These are phyloP conservation scores for Talaromyces sp. DNA, from an alignment of 2,329 filamentous ascomycete genomes.

Conservation along the genomic window DNA sequence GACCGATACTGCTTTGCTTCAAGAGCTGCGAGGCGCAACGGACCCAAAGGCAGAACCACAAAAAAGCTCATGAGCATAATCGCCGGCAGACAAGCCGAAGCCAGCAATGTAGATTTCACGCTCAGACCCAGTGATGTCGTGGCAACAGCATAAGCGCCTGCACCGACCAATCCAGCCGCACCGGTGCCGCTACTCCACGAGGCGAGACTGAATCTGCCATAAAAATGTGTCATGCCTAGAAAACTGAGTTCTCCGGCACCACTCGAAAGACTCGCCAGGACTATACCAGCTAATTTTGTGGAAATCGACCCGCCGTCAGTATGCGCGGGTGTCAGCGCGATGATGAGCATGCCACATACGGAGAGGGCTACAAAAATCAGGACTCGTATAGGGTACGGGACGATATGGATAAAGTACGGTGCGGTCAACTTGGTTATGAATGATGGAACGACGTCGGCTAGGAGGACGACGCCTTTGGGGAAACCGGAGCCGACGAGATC, in stretches of 20 bases:
- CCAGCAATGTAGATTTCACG: constrained; percentile 69
- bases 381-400: constrained; percentile 76
- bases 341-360: constrained; percentile 79
- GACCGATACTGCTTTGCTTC: constrained; percentile 53
- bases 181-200: constrained; percentile 92
- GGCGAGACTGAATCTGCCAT: constrained; percentile 79
- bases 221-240: constrained; percentile 86
- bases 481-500: constrained; percentile 84
- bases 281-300: constrained; percentile 75
- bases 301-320: constrained; percentile 59
- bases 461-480: constrained; percentile 87
- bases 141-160: constrained; percentile 79
- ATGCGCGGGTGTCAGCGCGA: constrained; percentile 69
- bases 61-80: constrained; percentile 87
- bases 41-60: constrained; percentile 65
- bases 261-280: constrained; percentile 77
- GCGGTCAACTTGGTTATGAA: constrained; percentile 84
- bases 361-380: constrained; percentile 71
- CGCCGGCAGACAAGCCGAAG: constrained; percentile 72
- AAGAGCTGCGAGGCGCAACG: constrained; percentile 51
- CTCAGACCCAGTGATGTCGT: constrained; percentile 75
- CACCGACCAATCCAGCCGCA: constrained; percentile 79
- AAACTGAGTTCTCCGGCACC: constrained; percentile 90
- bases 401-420: constrained; percentile 86
- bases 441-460: constrained; percentile 86